phyloP scores from a whole-genome alignment of 805 yeast genomes.

The Yarrowia bubula region DNA sequence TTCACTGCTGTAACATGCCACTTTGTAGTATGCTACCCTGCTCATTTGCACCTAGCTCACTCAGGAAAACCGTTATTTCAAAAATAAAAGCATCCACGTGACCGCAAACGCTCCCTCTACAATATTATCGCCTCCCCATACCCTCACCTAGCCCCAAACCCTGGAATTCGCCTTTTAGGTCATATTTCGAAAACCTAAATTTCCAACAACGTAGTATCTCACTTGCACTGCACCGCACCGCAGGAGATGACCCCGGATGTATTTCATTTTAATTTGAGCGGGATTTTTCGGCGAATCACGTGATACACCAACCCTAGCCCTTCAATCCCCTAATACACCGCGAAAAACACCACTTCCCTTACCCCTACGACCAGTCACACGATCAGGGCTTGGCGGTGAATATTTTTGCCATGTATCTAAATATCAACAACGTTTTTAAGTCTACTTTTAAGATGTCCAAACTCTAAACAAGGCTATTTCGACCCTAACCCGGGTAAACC shows the following conservation, averaged over 20 bases:
- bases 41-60: too few species aligned
- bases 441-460: neutral
- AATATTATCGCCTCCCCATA: too few species aligned
- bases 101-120: neutral
- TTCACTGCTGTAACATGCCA: too few species aligned
- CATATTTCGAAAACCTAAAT: neutral
- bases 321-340: too few species aligned
- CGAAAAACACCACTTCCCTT: neutral
- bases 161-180: neutral
- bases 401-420: constrained; percentile 2
- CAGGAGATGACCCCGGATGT: constrained; percentile 17
- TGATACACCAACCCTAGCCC: too few species aligned
- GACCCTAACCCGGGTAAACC: too few species aligned
- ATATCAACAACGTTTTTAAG: neutral
- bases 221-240: constrained; percentile 22
- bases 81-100: too few species aligned
- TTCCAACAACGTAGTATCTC: neutral
- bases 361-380: neutral
- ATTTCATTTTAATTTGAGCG: too few species aligned
- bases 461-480: constrained; percentile 3
- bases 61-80: too few species aligned
- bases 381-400: constrained; percentile 12
- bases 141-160: neutral
- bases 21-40: too few species aligned
- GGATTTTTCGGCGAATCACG: too few species aligned